phyloP scores from a whole-genome alignment of 345 rosid species.

The Lagerstroemia speciosa region DNA sequence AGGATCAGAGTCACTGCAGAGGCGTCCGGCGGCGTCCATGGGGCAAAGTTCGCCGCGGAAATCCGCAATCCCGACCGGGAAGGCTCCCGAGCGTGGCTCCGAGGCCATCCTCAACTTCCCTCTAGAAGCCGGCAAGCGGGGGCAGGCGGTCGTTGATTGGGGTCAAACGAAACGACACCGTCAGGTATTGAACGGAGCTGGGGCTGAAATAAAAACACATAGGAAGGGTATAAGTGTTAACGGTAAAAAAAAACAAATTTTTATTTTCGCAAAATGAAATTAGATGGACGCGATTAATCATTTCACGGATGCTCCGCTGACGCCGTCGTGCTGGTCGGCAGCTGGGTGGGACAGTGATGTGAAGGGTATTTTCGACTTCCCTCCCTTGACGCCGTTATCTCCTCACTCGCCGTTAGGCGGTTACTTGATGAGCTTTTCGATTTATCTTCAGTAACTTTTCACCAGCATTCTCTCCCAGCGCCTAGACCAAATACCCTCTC shows the following conservation, averaged over 20 bases:
- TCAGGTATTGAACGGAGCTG: constrained; percentile 18
- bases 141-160: not conserved
- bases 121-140: constrained; percentile 45
- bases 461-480: no score
- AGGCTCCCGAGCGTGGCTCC: constrained; percentile 64
- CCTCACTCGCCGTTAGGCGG: constrained; percentile 27
- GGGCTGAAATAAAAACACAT: not conserved
- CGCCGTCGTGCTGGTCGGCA: constrained; percentile 33
- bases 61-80: constrained; percentile 74
- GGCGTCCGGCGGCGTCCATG: constrained; percentile 91
- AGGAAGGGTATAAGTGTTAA: not conserved
- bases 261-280: no score
- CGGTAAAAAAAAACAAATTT: no score
- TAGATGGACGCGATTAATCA: constrained; percentile 9
- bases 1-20: constrained; percentile 52
- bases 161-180: constrained; percentile 32
- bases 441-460: not conserved
- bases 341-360: constrained; percentile 20
- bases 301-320: constrained; percentile 16
- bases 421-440: constrained; percentile 8
- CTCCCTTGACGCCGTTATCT: constrained; percentile 51
- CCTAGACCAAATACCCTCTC: no score
- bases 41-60: constrained; percentile 97
- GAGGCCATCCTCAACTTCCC: constrained; percentile 87
- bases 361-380: constrained; percentile 36